Base-by-base conservation (phyloP, 2,329 filamentous ascomycete genomes). In the Westerdykella ornata region DNA sequence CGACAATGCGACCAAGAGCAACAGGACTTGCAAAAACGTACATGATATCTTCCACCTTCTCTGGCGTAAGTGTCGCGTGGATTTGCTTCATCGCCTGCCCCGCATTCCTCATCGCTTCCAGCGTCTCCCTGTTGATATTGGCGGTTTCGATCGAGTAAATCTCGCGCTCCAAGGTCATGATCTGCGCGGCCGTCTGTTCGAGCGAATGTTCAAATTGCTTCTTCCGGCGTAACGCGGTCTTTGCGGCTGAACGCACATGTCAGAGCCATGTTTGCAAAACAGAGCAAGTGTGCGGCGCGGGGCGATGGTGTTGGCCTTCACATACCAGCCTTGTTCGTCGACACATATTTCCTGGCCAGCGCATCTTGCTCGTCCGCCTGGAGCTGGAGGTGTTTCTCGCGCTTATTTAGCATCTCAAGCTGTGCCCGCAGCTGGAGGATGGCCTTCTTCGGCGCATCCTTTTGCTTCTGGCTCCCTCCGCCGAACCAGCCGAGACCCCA, bases 121-220 rank as follows among this genome's bases (percentile, higher is more conserved):
- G 75, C 11, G 92, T 98, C 74, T 96, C 89, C 70, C 90, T 83
- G 75, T 98, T 98, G 74, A 98, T 96, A 67, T 97, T 98, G 47
- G 92, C 92, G 36, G 89, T 88, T 70, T 98, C 92, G 72, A 98
- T 97, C 45, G 86, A 84, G 67, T 92, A 92, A 62, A 97, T 94
- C 67, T 98, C 88, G 62, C 89, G 85, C 68, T 98, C 92, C 34
- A 98, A 76, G 16, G 92, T 94, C 57, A 82, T 80, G 61, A 97
- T 94, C 70, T 97, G 90, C 22, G 84, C 80, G 45, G 80, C 77
- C 1, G 90, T 97, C 70, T 96, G 89, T 53, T 95, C 88, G 44
- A 96, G 79, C 42, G 86, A 87, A 67, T 89, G 84, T 68, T 97
- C 88, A 60, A 92, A 87, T 54, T 81, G 77, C 78, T 98, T 97